Evolutionary conservation across 106 monocot genomes (phyloP), one percentile per base, ranked within the genome.

Genomic region (Alisma plantagoaquatica): DNA sequence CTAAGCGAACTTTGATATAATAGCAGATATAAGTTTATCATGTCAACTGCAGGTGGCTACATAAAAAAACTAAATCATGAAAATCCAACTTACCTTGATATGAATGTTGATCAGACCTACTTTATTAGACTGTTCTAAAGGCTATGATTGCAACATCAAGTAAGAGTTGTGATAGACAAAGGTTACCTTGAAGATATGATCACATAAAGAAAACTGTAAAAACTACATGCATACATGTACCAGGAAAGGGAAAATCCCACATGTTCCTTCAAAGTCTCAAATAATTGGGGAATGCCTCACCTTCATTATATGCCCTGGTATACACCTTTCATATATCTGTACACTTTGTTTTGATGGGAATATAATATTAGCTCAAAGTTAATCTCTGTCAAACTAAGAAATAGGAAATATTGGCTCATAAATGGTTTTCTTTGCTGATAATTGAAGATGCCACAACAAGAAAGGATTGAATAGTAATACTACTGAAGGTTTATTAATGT

Each of bases 251-350:
- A 38, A 14, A 7, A 38, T 14, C 35, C 14, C 14, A 38, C 6
- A 14, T 7, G 14, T 38, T 38, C 35, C 6, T 38, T 7, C 14
- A 38, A 38, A 38, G 14, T 14, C 14, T 6, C 6, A 38, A 38
- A 14, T 38, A 38, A 38, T n/a, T n/a, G n/a, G n/a, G n/a, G 35
- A 38, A 38, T 38, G 14, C 35, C 35, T 49, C 71, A 85, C 98
- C 98, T 90, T 98, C 79, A 86, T 86, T 72, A 98, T 79, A 53
- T 98, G 76, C 4, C 85, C 98, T 28, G 76, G 3, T 54, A 98
- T 79, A 33, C 86, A 85, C 25, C 90, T 75, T 35, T 98, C 98
- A 72, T 98, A 76, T 51, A 79, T 79, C 67, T 77, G 70, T 49
- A 86, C 59, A 64, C 98, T 90, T 90, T 98, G 71, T n/a, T n/a